These are phyloP conservation scores for Coprinopsis marcescibilis DNA, from an alignment of 768 basidiomycete species.

Conservation along the genomic window DNA sequence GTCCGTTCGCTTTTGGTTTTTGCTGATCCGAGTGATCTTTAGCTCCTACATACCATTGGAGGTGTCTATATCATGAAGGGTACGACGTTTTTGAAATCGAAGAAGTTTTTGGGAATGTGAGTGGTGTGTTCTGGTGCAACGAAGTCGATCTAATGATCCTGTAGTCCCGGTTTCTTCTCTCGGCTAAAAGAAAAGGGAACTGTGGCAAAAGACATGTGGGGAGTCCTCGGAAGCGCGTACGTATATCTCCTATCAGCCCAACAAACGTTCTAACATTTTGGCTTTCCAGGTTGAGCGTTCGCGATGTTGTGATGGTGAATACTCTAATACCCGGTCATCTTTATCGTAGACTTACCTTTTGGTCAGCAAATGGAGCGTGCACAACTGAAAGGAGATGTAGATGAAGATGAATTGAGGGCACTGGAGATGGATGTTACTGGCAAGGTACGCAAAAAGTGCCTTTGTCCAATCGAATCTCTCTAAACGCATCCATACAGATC, in stretches of 20 bases:
- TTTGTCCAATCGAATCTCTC: too few relatives aligned
- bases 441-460: too few relatives aligned
- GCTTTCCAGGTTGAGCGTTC: conserved; percentile 56
- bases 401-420: conserved; percentile 79
- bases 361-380: conserved; percentile 82
- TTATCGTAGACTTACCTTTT: conserved; percentile 5
- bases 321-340: background rate
- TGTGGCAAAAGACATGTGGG: conserved; percentile 94
- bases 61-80: conserved; percentile 92
- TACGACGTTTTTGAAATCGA: conserved; percentile 84
- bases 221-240: conserved; percentile 92
- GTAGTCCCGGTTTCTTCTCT: conserved; percentile 85
- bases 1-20: background rate
- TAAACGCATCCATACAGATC: too few relatives aligned
- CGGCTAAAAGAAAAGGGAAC: conserved; percentile 91
- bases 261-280: background rate
- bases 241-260: conserved; percentile 23
- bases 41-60: conserved; percentile 88
- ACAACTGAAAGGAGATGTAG: conserved; percentile 83
- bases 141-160: conserved; percentile 7
- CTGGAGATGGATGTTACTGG: conserved; percentile 92
- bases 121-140: conserved; percentile 22
- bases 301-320: conserved; percentile 62
- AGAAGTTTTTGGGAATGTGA: conserved; percentile 86
- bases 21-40: conserved; percentile 4